Evolutionary conservation across 2,329 filamentous ascomycete species (phyloP).

Genomic region (Fusarium sp.): DNA sequence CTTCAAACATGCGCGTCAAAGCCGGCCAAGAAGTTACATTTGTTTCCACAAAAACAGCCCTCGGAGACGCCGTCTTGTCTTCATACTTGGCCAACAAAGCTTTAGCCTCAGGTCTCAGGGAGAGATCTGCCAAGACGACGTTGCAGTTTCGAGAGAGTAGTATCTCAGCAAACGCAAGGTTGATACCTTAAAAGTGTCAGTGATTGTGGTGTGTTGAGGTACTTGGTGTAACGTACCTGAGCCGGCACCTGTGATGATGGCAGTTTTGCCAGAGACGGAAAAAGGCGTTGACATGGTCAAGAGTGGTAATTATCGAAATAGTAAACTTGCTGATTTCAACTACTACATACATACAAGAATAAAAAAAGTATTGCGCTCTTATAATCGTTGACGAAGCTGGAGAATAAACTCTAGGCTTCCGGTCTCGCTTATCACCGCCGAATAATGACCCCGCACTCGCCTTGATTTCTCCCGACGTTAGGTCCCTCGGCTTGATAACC

Average conservation of each 20-base stretch:
- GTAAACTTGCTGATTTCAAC: background rate
- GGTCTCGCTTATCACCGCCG: constrained; percentile 6
- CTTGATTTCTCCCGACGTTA: constrained; percentile 17
- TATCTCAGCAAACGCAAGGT: constrained; percentile 56
- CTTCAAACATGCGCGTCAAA: constrained; percentile 51
- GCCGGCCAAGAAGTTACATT: constrained; percentile 59
- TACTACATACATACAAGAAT: background rate
- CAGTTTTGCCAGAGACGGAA: constrained; percentile 37
- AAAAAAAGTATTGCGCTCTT: background rate
- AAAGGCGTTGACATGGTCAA: constrained; percentile 30
- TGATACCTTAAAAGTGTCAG: constrained; percentile 20
- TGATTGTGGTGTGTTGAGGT: background rate
- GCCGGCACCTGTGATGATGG: constrained; percentile 36
- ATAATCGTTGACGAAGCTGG: background rate
- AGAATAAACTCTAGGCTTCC: background rate
- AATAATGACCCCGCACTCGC: constrained; percentile 32
- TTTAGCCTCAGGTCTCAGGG: constrained; percentile 57
- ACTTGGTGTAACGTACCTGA: constrained; percentile 10
- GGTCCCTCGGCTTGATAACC: background rate
- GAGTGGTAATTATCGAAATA: background rate
- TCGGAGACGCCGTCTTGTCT: constrained; percentile 33
- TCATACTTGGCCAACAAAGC: constrained; percentile 46
- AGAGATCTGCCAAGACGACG: constrained; percentile 59
- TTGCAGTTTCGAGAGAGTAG: constrained; percentile 57
- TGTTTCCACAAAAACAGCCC: constrained; percentile 57